Evolutionary conservation across 106 monocot species (phyloP), one percentile per base, ranked within the genome.

Genomic region (Dioscorea dumetorum): DNA sequence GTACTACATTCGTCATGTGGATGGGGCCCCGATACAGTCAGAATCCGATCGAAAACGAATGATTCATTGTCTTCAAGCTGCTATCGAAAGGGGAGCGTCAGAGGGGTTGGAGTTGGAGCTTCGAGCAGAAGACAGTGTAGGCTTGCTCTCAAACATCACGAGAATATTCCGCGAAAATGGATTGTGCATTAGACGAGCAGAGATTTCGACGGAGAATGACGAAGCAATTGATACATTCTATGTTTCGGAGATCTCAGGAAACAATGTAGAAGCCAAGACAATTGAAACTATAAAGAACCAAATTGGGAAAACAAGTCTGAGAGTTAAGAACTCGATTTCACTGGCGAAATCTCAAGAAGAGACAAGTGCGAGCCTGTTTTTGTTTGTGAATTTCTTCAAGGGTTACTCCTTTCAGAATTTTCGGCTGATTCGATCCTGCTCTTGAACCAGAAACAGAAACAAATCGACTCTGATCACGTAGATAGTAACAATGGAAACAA

Each of bases 101-200:
- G 76, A 79, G 80, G 80, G 85, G 3, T 49, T 85, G n/a, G 77
- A 80, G 31, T 31, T 87, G 5, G 83, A 83, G 48, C 31, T 87
- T 60, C 48, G 50, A 23, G 78, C 76, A 0, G 72, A 80, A 15
- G 83, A 87, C 49, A 58, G 74, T 22, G 74, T 83, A 9, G 87
- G 87, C 7, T 77, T 87, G 17, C 83, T 87, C 24, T 87, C 83
- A 18, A 75, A 80, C 18, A 72, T 87, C 9, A 87, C 83, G 0
- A 72, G 79, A 61, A 57, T 83, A 23, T 77, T 87, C 60, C 67
- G 87, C 6, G 87, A 87, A 59, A 76, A 82, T 33, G 82, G 87
- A 12, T 56, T 87, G 35, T 28, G 24, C 12, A 74, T 87, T 18
- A 60, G 23, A 21, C 73, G 80, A 52, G 87, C 87, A 18, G 80